A percentile compares a stretch with the other conserved stretches of the same genome.
Conservation (phyloP, 345 rosid genomes). For the Lagerstroemia speciosa region DNA sequence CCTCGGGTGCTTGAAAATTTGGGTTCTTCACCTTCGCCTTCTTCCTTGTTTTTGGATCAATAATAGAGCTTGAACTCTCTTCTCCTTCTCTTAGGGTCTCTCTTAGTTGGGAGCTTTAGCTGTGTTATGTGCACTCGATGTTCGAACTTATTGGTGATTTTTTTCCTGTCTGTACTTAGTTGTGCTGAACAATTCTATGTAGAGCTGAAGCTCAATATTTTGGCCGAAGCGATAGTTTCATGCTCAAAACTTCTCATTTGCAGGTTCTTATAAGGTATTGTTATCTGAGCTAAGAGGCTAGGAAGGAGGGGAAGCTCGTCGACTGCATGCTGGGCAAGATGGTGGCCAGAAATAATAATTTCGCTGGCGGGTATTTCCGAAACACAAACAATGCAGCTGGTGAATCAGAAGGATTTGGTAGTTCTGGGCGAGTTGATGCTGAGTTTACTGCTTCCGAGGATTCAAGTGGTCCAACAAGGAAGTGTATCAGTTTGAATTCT, state of each 20-base stretch:
- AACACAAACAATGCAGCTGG: slow-evolving; percentile 41
- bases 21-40: neutral
- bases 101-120: neutral
- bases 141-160: neutral
- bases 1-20: neutral
- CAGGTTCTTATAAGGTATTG: slow-evolving; percentile 1
- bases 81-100: neutral
- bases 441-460: slow-evolving; percentile 69
- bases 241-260: neutral
- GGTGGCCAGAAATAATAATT: slow-evolving; percentile 49
- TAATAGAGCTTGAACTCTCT: neutral
- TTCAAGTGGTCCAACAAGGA: slow-evolving; percentile 45
- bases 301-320: neutral
- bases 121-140: neutral
- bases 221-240: neutral
- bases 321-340: slow-evolving; percentile 19
- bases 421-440: slow-evolving; percentile 57
- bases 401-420: slow-evolving; percentile 83
- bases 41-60: neutral
- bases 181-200: neutral
- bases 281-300: neutral
- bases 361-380: slow-evolving; percentile 41
- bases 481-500: slow-evolving; percentile 44
- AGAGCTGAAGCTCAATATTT: neutral
- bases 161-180: neutral